A percentile compares a stretch with the other conserved stretches of the same genome.
Evolutionary conservation across 768 basidiomycete species (phyloP).

Genomic region (Coprinopsis cinerea): DNA sequence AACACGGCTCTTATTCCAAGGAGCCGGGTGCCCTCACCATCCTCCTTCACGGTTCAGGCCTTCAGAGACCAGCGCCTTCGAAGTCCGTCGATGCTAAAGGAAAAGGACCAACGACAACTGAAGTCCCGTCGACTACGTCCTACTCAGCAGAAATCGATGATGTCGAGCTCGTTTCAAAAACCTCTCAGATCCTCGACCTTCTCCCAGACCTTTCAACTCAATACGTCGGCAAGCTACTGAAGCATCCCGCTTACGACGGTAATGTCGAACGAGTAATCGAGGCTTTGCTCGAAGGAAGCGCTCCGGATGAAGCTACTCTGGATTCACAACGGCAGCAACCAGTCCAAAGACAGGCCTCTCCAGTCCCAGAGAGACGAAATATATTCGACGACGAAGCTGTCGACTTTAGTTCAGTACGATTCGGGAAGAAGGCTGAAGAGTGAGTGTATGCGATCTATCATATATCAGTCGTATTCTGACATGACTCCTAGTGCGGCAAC

Average conservation of each 20-base stretch:
- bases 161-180: slow-evolving; percentile 36
- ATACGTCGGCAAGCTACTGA: slow-evolving; percentile 57
- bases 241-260: slow-evolving; percentile 42
- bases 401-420: slow-evolving; percentile 50
- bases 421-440: slow-evolving; percentile 58
- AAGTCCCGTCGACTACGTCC: slow-evolving; percentile 3
- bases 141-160: slow-evolving; percentile 2
- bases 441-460: slow-evolving; percentile 22
- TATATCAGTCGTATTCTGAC: background rate
- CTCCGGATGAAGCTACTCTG: slow-evolving; percentile 35
- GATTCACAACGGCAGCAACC: background rate
- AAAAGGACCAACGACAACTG: background rate
- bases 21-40: slow-evolving; percentile 58
- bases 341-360: background rate
- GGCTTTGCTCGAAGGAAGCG: slow-evolving; percentile 71
- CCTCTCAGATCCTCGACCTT: slow-evolving; percentile 71
- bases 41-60: slow-evolving; percentile 56
- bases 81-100: background rate
- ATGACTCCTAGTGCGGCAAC: slow-evolving; percentile 27
- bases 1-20: slow-evolving; percentile 24
- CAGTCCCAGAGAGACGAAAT: slow-evolving; percentile 51
- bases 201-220: slow-evolving; percentile 53
- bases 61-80: slow-evolving; percentile 8
- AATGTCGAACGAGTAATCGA: slow-evolving; percentile 59
- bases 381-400: slow-evolving; percentile 70